phyloP scores from a whole-genome alignment of 129 eudicot species.

The Helianthus tuberosus region DNA sequence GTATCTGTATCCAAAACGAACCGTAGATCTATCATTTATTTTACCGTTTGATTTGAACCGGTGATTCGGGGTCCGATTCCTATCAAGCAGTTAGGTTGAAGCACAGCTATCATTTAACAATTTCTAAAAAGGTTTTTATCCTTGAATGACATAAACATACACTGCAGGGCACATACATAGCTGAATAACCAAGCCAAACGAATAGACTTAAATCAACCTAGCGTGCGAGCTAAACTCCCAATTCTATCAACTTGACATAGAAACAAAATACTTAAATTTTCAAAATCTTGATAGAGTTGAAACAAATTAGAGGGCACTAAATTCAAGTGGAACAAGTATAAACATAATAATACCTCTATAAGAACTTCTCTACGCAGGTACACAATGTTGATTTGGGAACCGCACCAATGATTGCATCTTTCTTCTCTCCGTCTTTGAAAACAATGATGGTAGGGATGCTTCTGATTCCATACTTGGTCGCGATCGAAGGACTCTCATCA shows the following conservation, averaged over 20 bases:
- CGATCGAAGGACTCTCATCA: slow-evolving; percentile 48
- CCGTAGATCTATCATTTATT: too few species aligned
- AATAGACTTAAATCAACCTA: neutral
- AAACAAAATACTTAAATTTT: neutral
- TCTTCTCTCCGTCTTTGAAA: slow-evolving; percentile 77
- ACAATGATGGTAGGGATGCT: slow-evolving; percentile 82
- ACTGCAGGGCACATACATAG: neutral
- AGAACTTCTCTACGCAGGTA: slow-evolving; percentile 62
- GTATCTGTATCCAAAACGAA: too few species aligned
- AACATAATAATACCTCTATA: slow-evolving; percentile 34
- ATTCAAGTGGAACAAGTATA: neutral
- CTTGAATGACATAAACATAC: neutral
- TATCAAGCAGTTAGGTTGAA: too few species aligned
- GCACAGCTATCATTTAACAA: too few species aligned
- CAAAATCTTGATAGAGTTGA: slow-evolving; percentile 9
- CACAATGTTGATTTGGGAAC: slow-evolving; percentile 51
- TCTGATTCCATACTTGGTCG: slow-evolving; percentile 66
- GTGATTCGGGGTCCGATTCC: too few species aligned
- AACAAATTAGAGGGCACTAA: neutral
- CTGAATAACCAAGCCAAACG: neutral
- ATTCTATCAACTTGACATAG: neutral
- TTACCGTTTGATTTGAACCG: too few species aligned
- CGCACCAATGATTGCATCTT: slow-evolving; percentile 41
- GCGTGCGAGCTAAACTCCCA: neutral
- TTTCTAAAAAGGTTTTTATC: too few species aligned